phyloP scores from a whole-genome alignment of 2,329 filamentous ascomycete genomes.

The Chrysoporthe deuterocubensis region DNA sequence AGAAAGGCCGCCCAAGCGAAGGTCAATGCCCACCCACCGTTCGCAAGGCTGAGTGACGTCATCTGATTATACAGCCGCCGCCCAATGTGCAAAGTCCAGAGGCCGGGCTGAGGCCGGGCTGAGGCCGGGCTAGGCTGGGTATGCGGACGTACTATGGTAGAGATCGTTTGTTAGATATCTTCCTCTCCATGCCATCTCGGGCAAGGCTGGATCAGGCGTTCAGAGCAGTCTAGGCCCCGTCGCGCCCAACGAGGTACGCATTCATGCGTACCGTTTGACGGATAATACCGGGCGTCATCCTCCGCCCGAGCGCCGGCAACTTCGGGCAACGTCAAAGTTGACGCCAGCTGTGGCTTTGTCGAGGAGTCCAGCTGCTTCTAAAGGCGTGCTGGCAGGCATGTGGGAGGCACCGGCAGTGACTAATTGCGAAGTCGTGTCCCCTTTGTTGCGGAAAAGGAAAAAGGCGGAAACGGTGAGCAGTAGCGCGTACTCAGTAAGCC shows the following conservation, averaged over 20 bases:
- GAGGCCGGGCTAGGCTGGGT: background rate
- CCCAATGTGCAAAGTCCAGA: background rate
- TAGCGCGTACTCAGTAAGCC: background rate
- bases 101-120: too few relatives aligned
- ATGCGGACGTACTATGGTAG: background rate
- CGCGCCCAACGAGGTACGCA: background rate
- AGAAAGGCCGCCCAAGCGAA: background rate
- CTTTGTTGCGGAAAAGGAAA: background rate
- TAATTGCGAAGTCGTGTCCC: too few relatives aligned
- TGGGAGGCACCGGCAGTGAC: too few relatives aligned
- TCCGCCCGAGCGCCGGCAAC: background rate
- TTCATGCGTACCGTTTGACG: background rate
- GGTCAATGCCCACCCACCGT: background rate
- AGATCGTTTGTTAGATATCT: background rate
- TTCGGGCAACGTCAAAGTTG: background rate
- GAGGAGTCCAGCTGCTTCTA: background rate
- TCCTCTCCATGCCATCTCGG: background rate
- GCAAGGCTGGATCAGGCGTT: background rate
- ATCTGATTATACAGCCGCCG: background rate
- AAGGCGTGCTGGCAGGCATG: background rate
- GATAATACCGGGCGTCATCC: background rate
- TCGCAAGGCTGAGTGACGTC: slow-evolving; percentile 24
- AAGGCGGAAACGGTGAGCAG: background rate
- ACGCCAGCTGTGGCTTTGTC: background rate
- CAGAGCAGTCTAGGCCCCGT: background rate